Percentiles rank a stretch among this genome's conserved stretches.
phyloP scores from a whole-genome alignment of 177 flowering plant species.

The Telopea speciosissima region DNA sequence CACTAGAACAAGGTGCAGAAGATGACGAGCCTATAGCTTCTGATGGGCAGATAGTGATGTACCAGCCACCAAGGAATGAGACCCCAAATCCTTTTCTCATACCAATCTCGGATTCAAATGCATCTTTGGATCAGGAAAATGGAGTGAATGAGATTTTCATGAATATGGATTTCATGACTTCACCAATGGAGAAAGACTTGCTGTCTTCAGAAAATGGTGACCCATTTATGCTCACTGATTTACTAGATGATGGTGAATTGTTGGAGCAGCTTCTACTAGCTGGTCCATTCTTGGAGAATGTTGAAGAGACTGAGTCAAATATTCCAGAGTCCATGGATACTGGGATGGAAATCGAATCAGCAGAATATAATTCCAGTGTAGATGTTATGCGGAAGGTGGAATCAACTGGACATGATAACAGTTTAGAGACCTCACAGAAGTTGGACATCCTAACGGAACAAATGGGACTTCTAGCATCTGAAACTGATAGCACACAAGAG shows the following conservation, averaged over 20 bases:
- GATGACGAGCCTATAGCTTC: constrained; percentile 23
- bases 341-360: constrained; percentile 25
- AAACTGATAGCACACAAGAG: constrained; percentile 1
- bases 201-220: constrained; percentile 29
- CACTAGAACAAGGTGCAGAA: constrained; percentile 36
- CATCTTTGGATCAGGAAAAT: constrained; percentile 29
- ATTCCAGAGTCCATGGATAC: constrained; percentile 14
- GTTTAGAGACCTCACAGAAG: constrained; percentile 5
- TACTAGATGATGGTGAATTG: constrained; percentile 31
- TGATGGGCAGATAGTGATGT: constrained; percentile 52
- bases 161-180: constrained; percentile 41
- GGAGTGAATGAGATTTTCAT: constrained; percentile 40
- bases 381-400: constrained; percentile 13
- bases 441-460: constrained; percentile 33
- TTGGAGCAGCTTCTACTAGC: constrained; percentile 52
- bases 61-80: constrained; percentile 47
- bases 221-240: constrained; percentile 37
- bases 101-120: constrained; percentile 20
- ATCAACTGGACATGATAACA: constrained; percentile 1
- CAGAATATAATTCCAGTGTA: not conserved
- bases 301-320: constrained; percentile 14
- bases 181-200: constrained; percentile 40
- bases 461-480: constrained; percentile 24
- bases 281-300: constrained; percentile 27
- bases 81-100: constrained; percentile 19